phyloP scores from a whole-genome alignment of 495 filamentous ascomycete genomes.

The Neurospora africana region DNA sequence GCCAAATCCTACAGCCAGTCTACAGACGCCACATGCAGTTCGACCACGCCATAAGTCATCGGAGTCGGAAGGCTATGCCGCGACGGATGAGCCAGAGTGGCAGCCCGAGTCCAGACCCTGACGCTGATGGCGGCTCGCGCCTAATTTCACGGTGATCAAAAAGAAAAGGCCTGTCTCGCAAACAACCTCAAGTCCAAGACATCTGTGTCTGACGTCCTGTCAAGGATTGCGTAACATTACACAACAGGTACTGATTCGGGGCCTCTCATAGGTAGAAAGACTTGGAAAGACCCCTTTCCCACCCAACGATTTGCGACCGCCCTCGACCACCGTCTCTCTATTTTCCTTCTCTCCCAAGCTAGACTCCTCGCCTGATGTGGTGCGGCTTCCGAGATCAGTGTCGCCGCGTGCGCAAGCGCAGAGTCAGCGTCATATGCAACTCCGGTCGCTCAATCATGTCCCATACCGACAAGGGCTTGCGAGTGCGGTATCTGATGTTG shows the following conservation, averaged over 20 bases:
- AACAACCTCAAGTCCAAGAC: not conserved
- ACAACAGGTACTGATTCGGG: not conserved
- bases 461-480: not conserved
- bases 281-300: not conserved
- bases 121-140: not conserved
- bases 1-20: not conserved
- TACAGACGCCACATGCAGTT: not conserved
- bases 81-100: not conserved
- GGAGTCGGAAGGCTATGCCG: not conserved
- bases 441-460: not conserved
- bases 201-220: not conserved
- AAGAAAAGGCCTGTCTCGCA: not conserved
- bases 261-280: not conserved
- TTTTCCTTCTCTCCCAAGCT: not conserved
- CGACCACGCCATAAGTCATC: not conserved
- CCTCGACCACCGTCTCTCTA: not conserved
- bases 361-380: not conserved
- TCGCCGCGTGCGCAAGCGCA: not conserved
- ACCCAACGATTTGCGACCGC: not conserved
- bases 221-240: not conserved
- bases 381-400: slow-evolving; percentile 1
- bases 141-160: not conserved
- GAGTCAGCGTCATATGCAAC: not conserved
- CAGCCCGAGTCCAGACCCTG: not conserved
- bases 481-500: not conserved